Evolutionary conservation across 495 filamentous ascomycete genomes (phyloP).

Genomic region (Bryoglossum gracile): DNA sequence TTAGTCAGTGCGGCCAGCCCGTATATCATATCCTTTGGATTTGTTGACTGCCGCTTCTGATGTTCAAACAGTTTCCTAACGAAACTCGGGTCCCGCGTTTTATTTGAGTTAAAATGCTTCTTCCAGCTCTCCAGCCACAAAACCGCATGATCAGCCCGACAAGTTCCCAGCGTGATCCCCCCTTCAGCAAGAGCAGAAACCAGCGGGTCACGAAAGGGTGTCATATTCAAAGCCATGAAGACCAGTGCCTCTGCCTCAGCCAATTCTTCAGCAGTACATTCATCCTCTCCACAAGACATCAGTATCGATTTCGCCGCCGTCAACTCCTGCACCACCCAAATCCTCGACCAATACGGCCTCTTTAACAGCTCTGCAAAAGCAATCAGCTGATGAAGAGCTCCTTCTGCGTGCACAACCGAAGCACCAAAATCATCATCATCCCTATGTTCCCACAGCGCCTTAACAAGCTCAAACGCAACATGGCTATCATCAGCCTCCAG

Average conservation of each 20-base stretch:
- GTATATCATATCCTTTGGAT: constrained; percentile 7
- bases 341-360: background rate
- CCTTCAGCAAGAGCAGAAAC: background rate
- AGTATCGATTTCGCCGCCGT: background rate
- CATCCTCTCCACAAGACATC: background rate
- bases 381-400: background rate
- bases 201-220: background rate
- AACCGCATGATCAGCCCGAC: background rate
- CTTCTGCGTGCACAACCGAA: background rate
- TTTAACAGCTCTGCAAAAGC: background rate
- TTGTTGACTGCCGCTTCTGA: background rate
- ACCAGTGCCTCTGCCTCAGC: background rate
- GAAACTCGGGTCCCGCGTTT: background rate
- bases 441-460: background rate
- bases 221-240: background rate
- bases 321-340: constrained; percentile 7
- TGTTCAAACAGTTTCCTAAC: background rate
- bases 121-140: background rate
- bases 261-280: background rate
- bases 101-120: background rate
- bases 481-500: background rate
- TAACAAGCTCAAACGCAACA: background rate
- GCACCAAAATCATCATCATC: background rate
- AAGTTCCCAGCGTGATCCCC: background rate
- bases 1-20: background rate